Conservation (phyloP, 2,329 filamentous ascomycete species). For the Pyrenophora tritici-repentis region DNA sequence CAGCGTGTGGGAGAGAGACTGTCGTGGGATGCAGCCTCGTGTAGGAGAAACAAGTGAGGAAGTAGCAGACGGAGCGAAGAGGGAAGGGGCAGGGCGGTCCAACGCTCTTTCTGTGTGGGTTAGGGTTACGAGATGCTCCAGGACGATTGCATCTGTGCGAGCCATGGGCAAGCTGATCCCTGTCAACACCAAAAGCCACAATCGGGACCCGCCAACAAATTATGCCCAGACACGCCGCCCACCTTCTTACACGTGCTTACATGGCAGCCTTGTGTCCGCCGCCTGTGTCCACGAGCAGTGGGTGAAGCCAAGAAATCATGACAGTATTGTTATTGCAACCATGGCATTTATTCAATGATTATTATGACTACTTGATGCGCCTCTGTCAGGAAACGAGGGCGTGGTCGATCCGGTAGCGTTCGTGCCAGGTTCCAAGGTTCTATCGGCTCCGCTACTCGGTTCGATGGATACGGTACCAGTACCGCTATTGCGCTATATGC, state of each 20-base stretch:
- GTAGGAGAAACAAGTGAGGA: conserved; percentile 29
- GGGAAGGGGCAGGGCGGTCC: conserved; percentile 30
- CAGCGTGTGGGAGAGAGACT: conserved; percentile 19
- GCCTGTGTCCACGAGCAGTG: too few relatives aligned
- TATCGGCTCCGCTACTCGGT: conserved; percentile 26
- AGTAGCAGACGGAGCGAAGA: conserved; percentile 27
- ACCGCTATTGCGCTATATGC: conserved; percentile 17
- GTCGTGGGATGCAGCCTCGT: conserved; percentile 21
- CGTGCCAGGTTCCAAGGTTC: conserved; percentile 31
- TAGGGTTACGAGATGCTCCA: conserved; percentile 15
- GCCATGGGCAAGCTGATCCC: conserved; percentile 3
- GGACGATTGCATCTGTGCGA: conserved; percentile 10
- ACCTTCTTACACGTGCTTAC: too few relatives aligned
- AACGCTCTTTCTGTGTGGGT: conserved; percentile 30
- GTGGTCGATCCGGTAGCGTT: conserved; percentile 26
- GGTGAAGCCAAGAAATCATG: too few relatives aligned
- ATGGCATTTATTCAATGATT: too few relatives aligned
- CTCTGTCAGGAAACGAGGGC: conserved; percentile 7
- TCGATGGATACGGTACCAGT: conserved; percentile 17
- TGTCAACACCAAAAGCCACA: too few relatives aligned
- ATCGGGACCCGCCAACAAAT: too few relatives aligned
- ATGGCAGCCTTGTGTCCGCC: too few relatives aligned
- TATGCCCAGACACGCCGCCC: too few relatives aligned
- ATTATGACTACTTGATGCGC: too few relatives aligned
- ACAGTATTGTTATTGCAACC: too few relatives aligned